Conservation (phyloP, 495 filamentous ascomycete species). For the Amorphotheca resinae region DNA sequence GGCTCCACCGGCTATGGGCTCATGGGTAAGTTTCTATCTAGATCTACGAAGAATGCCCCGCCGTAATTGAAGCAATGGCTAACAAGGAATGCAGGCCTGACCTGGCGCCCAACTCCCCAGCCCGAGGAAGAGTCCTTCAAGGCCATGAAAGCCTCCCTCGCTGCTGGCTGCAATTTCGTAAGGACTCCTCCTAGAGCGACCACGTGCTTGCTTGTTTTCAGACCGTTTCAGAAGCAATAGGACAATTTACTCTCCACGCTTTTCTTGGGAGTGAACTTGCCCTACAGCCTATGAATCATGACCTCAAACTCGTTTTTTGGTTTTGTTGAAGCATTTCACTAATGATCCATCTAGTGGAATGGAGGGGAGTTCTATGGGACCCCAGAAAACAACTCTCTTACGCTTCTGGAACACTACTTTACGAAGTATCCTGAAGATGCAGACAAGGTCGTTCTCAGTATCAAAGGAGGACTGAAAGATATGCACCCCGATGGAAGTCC, state of each 20-base stretch:
- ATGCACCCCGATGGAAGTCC: constrained; percentile 35
- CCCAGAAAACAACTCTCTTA: constrained; percentile 52
- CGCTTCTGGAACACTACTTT: constrained; percentile 54
- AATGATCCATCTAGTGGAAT: constrained; percentile 40
- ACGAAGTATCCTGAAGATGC: constrained; percentile 54
- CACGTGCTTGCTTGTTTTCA: too few relatives aligned
- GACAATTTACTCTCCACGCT: too few relatives aligned
- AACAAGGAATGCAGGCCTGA: constrained; percentile 42
- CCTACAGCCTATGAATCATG: neutral
- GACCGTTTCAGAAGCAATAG: too few relatives aligned
- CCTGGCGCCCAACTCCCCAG: constrained; percentile 51
- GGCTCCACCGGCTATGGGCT: constrained; percentile 46
- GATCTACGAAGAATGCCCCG: too few relatives aligned
- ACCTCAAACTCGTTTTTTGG: neutral
- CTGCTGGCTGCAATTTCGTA: constrained; percentile 49
- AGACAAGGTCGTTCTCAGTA: constrained; percentile 47
- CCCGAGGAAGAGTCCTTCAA: constrained; percentile 51
- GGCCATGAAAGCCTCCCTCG: constrained; percentile 52
- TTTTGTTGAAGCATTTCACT: neutral
- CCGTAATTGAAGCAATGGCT: too few relatives aligned
- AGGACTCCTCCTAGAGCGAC: constrained; percentile 42
- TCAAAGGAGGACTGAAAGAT: constrained; percentile 43
- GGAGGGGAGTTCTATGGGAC: constrained; percentile 71
- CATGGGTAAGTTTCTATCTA: constrained; percentile 31
- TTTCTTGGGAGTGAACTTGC: neutral